These are phyloP conservation scores for Lecanosticta acicola DNA, from an alignment of 2,329 filamentous ascomycete species.

Conservation along the genomic window DNA sequence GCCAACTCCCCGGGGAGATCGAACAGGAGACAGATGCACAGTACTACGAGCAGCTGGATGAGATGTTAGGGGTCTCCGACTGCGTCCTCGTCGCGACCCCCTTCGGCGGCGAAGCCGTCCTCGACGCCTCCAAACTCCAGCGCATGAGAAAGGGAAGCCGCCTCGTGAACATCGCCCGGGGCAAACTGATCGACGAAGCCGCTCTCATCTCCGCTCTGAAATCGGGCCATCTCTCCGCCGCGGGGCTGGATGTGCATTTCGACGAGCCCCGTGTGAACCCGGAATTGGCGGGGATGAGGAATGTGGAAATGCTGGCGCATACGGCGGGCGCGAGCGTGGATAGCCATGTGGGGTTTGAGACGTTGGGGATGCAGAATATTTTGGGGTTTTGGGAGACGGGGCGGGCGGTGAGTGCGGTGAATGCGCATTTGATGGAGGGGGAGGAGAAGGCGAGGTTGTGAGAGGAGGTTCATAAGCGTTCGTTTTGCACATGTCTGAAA, in stretches of 20 bases:
- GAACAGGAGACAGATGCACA: conserved; percentile 48
- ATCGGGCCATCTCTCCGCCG: conserved; percentile 44
- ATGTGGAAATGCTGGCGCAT: conserved; percentile 38
- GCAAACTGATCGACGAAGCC: conserved; percentile 59
- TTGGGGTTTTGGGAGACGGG: conserved; percentile 48
- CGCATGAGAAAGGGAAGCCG: conserved; percentile 52
- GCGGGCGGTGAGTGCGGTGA: conserved; percentile 57
- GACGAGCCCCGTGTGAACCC: conserved; percentile 53
- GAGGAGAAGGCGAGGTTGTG: conserved; percentile 40
- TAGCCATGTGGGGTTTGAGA: conserved; percentile 40
- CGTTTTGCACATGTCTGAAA: too few species aligned
- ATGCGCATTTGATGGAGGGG: conserved; percentile 50
- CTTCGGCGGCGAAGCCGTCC: conserved; percentile 45
- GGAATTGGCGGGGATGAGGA: conserved; percentile 36
- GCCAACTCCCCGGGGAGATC: conserved; percentile 42
- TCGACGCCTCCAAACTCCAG: conserved; percentile 45
- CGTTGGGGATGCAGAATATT: conserved; percentile 37
- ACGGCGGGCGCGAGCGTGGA: conserved; percentile 37
- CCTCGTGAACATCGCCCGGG: conserved; percentile 62
- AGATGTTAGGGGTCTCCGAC: conserved; percentile 51
- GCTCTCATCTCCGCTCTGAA: conserved; percentile 57
- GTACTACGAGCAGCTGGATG: conserved; percentile 48
- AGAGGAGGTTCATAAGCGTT: too few species aligned
- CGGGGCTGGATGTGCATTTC: conserved; percentile 60
- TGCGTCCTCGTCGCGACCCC: conserved; percentile 60